These are phyloP conservation scores for Candida sphagnicola DNA, from an alignment of 805 yeast genomes.

Conservation along the genomic window DNA sequence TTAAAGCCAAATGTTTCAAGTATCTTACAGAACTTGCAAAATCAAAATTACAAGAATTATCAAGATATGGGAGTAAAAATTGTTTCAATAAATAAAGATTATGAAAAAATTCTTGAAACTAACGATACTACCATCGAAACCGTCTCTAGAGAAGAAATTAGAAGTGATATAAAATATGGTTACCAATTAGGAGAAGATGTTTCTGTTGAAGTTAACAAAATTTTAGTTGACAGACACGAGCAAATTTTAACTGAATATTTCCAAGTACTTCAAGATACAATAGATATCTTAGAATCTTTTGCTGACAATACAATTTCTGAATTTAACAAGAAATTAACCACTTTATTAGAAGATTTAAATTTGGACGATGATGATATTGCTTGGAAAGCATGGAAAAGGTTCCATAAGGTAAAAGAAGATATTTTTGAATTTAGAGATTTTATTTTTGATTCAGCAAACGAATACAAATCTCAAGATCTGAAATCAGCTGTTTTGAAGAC, in stretches of 20 bases:
- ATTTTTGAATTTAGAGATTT: conserved; percentile 54
- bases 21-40: conserved; percentile 25
- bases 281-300: conserved; percentile 72
- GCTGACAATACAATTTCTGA: conserved; percentile 64
- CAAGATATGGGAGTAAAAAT: conserved; percentile 27
- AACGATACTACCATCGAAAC: conserved; percentile 14
- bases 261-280: conserved; percentile 35
- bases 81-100: conserved; percentile 29
- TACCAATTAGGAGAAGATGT: conserved; percentile 19
- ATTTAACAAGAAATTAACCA: conserved; percentile 57
- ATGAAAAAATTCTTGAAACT: conserved; percentile 22
- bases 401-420: conserved; percentile 51
- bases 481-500: conserved; percentile 51
- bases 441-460: conserved; percentile 29
- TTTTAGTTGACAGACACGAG: conserved; percentile 24
- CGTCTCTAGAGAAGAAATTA: conserved; percentile 30
- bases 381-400: conserved; percentile 60
- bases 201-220: conserved; percentile 18
- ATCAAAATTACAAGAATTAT: conserved; percentile 24
- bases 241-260: conserved; percentile 26
- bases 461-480: conserved; percentile 12
- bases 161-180: conserved; percentile 28
- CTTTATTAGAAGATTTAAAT: conserved; percentile 15
- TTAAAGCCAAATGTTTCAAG: conserved; percentile 22
- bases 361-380: conserved; percentile 15